Evolutionary conservation across 306 rosid species (phyloP), one percentile per base, ranked within the genome.

Genomic region (Gastrolobium bilobum): DNA sequence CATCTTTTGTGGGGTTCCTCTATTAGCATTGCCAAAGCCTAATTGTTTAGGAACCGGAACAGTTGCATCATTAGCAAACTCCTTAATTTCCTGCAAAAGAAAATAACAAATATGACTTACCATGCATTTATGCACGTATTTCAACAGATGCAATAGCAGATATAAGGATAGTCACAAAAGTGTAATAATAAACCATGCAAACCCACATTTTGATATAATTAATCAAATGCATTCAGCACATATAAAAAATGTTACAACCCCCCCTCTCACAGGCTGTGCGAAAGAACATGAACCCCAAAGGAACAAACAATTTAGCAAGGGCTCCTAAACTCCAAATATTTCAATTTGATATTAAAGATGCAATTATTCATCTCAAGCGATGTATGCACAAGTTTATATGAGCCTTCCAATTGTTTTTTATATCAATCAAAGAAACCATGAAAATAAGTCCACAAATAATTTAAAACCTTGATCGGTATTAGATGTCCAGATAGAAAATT

Each of bases 71-170:
- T 66, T 72, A 60, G 52, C 33, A 47, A 76, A 75, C 75, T 85
- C 82, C 35, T 81, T 65, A 76, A 13, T 77, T 76, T 81, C 88
- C 98, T 94, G 90, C 56, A 62, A 50, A 76, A 79, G 26, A 42
- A 86, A 57, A 5, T 31, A 51, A 68, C 75, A 74, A 26, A 60
- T 60, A 71, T n/a, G 54, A 50, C 15, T 60, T 51, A 11, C 9
- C 8, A 62, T n/a, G 50, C 51, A 43, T 68, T 66, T 43, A 43
- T 57, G 37, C 29, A 82, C 8, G 35, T 44, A 57, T 82, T 35
- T 80, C 46, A 76, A 72, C 15, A 59, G 56, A 68, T 46, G 37
- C 48, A 79, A 69, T 39, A 20, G 34, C 51, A 68, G 4, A 51
- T 35, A 73, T 10, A 3, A 80, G 35, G 65, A 30, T n/a, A 76